Evolutionary conservation across 352 stramenopile species (phyloP), one percentile per base, ranked within the genome.

Genomic region (Phytopythium kandeliae): DNA sequence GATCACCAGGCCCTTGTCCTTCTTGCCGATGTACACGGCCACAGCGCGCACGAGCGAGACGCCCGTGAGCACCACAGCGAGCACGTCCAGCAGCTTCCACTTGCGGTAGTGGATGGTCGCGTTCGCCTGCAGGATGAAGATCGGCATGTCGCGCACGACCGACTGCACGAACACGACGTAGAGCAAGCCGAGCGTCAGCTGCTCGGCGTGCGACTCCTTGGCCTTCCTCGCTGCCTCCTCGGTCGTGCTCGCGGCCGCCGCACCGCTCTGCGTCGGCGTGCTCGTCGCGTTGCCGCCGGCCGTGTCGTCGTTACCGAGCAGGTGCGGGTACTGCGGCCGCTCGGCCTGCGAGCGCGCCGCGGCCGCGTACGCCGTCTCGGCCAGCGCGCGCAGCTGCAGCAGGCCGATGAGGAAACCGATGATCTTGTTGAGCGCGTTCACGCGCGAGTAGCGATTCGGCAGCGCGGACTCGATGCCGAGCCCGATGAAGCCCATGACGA

Each of bases 91-190:
- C 31, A 79, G 51, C 37, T 81, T 62, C 75, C 74, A 86, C 69
- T 87, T 89, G 65, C 75, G 78, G 60, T 89, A 89, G 62, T 89
- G 75, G 51, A 89, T 86, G 9, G 75, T 89, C 9, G 78, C 78
- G 41, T 89, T 89, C 10, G 78, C 73, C 34, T 89, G 78, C 46
- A 89, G 65, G 45, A 89, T 50, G 43, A 89, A 89, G 42, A 89
- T 58, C 50, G 78, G 75, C 33, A 86, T 70, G 55, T 89, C 78
- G 25, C 78, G 78, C 40, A 89, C 73, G 30, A 89, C 73, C 30
- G 65, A 67, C 34, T 89, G 78, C 40, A 86, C 68, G 52, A 89
- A 89, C n/a, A 60, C 62, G 1, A 64, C 73, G 49, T 76, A 87
- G 48, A 68, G 22, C 8, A 83, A 55, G 6, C 71, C 67, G 24